A percentile compares a stretch with the other conserved stretches of the same genome.
phyloP scores from a whole-genome alignment of 2,329 filamentous ascomycete species.

The Bipolaris cookei region DNA sequence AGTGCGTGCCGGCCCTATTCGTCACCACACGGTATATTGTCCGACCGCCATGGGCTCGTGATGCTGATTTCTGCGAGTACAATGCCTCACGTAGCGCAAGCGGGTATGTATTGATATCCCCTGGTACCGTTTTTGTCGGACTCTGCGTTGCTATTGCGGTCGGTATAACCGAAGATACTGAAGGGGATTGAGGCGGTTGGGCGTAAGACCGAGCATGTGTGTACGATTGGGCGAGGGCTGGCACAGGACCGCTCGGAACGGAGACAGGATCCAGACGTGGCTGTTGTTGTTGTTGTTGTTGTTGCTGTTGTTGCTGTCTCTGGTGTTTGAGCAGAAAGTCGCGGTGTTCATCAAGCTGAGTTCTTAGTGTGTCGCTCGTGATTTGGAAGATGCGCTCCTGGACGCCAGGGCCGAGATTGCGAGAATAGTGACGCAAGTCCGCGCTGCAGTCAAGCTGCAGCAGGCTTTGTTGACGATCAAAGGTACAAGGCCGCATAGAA shows the following conservation, averaged over 20 bases:
- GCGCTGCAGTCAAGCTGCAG: constrained; percentile 32
- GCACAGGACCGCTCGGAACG: constrained; percentile 11
- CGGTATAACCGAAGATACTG: constrained; percentile 14
- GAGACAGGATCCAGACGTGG: constrained; percentile 18
- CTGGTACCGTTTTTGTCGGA: constrained; percentile 10
- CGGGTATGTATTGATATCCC: constrained; percentile 21
- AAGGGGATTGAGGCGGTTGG: constrained; percentile 16
- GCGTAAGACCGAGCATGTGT: background rate
- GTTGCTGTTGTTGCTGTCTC: constrained; percentile 9
- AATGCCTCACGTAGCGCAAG: constrained; percentile 14
- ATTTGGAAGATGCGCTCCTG: constrained; percentile 29
- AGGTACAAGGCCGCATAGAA: constrained; percentile 9
- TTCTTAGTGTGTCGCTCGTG: constrained; percentile 28
- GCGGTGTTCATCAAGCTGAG: constrained; percentile 30
- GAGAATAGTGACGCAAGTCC: constrained; percentile 28
- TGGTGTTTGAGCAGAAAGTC: constrained; percentile 25
- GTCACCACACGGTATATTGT: constrained; percentile 5
- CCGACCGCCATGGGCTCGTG: constrained; percentile 4
- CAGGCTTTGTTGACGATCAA: constrained; percentile 26
- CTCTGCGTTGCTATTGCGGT: constrained; percentile 3
- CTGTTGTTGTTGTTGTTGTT: constrained; percentile 11
- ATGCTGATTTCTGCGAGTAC: constrained; percentile 11
- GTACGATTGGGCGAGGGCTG: constrained; percentile 1
- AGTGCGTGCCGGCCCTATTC: background rate
- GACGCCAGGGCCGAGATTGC: constrained; percentile 31